These are phyloP conservation scores for Cutaneotrichosporon mucoides DNA, from an alignment of 1,284 basidiomycete species.

Conservation along the genomic window DNA sequence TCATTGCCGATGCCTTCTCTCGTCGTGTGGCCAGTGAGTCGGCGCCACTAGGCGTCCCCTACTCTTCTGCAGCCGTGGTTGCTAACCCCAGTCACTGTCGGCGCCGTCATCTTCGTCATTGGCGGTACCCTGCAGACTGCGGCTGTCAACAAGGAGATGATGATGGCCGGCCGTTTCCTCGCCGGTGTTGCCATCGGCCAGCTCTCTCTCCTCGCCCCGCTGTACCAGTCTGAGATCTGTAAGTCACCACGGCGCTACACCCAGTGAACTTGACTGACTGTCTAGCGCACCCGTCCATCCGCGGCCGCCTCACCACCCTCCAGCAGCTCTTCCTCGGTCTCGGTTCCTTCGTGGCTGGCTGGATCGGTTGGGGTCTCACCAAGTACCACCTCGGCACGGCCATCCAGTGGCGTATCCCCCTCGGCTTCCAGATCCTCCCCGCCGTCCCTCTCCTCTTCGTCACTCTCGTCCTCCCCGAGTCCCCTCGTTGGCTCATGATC, in stretches of 20 bases:
- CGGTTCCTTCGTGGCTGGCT: not conserved
- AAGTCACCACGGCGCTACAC: no score
- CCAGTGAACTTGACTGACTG: no score
- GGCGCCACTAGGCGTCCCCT: no score
- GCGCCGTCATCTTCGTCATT: slow-evolving; percentile 52
- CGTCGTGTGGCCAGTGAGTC: slow-evolving; percentile 22
- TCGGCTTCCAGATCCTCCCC: slow-evolving; percentile 30
- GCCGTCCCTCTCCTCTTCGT: slow-evolving; percentile 56
- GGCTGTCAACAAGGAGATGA: slow-evolving; percentile 56
- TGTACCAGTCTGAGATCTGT: slow-evolving; percentile 60
- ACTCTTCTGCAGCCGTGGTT: no score
- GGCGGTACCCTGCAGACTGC: slow-evolving; percentile 53
- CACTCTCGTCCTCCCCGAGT: slow-evolving; percentile 55
- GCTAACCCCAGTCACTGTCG: slow-evolving; percentile 29
- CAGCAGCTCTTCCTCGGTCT: slow-evolving; percentile 50
- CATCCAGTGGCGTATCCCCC: slow-evolving; percentile 7
- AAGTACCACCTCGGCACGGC: not conserved
- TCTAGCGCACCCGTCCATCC: slow-evolving; percentile 55
- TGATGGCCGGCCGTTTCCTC: slow-evolving; percentile 62
- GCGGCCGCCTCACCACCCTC: slow-evolving; percentile 55
- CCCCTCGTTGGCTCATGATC: slow-evolving; percentile 52
- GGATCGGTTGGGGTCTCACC: slow-evolving; percentile 8
- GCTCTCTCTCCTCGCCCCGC: slow-evolving; percentile 53
- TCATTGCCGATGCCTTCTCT: slow-evolving; percentile 35
- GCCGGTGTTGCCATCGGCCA: slow-evolving; percentile 56